A percentile compares a stretch with the other conserved stretches of the same genome.
Evolutionary conservation across 495 filamentous ascomycete species (phyloP).

Genomic region (Aspergillus bertholletiae): DNA sequence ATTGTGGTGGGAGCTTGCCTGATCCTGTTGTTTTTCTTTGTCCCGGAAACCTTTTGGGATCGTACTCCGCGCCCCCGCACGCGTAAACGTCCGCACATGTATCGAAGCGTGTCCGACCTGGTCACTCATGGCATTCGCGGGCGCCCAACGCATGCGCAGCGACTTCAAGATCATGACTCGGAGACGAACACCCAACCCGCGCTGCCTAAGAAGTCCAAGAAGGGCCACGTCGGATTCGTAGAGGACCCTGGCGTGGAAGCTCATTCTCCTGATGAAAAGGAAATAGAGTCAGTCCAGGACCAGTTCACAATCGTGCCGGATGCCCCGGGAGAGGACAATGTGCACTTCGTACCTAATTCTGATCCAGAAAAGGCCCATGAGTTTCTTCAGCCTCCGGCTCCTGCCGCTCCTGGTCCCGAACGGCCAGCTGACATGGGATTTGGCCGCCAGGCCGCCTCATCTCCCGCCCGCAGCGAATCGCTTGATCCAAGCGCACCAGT

Average conservation of each 20-base stretch:
- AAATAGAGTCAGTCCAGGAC: slow-evolving; percentile 2
- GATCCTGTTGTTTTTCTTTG: slow-evolving; percentile 78
- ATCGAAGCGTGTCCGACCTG: slow-evolving; percentile 39
- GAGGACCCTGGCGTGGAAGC: slow-evolving; percentile 21
- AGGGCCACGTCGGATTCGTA: slow-evolving; percentile 56
- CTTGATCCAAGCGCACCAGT: slow-evolving; percentile 21
- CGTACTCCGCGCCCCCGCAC: slow-evolving; percentile 64
- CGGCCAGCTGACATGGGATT: slow-evolving; percentile 23
- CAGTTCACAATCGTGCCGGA: background rate
- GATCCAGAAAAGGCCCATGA: slow-evolving; percentile 15
- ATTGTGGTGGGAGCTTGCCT: slow-evolving; percentile 77
- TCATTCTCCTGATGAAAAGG: slow-evolving; percentile 9
- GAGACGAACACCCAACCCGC: slow-evolving; percentile 8
- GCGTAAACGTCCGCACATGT: slow-evolving; percentile 29
- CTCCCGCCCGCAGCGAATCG: slow-evolving; percentile 33
- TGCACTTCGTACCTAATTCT: background rate
- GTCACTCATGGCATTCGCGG: slow-evolving; percentile 36
- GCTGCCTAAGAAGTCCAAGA: slow-evolving; percentile 22
- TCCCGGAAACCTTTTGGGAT: slow-evolving; percentile 97
- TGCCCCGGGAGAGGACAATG: slow-evolving; percentile 1
- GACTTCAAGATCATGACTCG: slow-evolving; percentile 7
- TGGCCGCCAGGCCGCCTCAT: slow-evolving; percentile 12
- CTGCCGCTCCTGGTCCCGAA: background rate
- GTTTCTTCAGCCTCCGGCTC: slow-evolving; percentile 7
- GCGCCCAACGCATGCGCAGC: slow-evolving; percentile 23